A percentile compares a stretch with the other conserved stretches of the same genome.
Evolutionary conservation across 352 stramenopile genomes (phyloP).

Genomic region (Stephanocyclus meneghinianus): DNA sequence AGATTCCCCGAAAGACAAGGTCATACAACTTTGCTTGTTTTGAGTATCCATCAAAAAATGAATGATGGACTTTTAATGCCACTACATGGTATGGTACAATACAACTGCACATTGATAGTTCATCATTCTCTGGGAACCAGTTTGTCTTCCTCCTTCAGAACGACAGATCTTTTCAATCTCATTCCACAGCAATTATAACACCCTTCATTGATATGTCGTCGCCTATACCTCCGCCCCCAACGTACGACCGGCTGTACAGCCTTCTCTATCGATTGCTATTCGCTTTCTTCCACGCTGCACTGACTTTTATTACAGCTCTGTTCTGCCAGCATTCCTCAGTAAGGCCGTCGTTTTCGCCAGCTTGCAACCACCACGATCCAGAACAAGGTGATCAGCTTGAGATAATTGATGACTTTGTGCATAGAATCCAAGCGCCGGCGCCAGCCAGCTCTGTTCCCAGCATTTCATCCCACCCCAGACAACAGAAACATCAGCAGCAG

Average conservation of each 20-base stretch:
- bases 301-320: not conserved
- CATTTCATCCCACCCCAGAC: too few species aligned
- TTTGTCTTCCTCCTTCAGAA: not conserved
- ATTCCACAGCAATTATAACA: not conserved
- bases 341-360: not conserved
- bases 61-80: too few species aligned
- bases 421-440: too few species aligned
- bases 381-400: not conserved
- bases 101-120: too few species aligned
- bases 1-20: too few species aligned
- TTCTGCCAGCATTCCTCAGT: not conserved
- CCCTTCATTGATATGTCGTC: not conserved
- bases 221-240: not conserved
- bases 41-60: too few species aligned
- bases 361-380: not conserved
- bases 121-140: too few species aligned
- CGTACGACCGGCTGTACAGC: not conserved
- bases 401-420: too few species aligned
- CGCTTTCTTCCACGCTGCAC: not conserved
- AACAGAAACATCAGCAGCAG: too few species aligned
- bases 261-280: not conserved
- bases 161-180: not conserved
- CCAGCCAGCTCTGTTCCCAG: too few species aligned
- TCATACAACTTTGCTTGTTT: too few species aligned
- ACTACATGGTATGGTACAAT: too few species aligned